Evolutionary conservation across 306 rosid species (phyloP).

Genomic region (Fagus crenata): DNA sequence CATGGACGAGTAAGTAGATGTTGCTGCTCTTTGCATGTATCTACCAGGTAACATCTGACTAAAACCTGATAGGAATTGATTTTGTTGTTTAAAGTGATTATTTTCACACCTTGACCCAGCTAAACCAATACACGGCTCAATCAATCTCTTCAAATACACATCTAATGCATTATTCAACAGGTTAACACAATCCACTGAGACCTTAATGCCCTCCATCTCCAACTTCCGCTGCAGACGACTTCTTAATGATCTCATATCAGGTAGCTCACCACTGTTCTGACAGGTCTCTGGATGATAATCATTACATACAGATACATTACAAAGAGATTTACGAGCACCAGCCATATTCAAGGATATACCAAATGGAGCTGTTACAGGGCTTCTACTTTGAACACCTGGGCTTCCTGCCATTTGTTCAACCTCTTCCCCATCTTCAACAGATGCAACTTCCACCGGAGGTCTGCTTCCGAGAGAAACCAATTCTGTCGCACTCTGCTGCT

Average conservation of each 20-base stretch:
- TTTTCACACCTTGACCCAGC: conserved; percentile 53
- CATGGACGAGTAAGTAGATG: conserved; percentile 45
- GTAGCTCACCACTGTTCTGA: conserved; percentile 62
- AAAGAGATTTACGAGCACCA: conserved; percentile 48
- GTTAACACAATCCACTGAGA: conserved; percentile 63
- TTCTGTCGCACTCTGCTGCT: conserved; percentile 91
- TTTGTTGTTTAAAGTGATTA: conserved; percentile 30
- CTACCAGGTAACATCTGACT: conserved; percentile 39
- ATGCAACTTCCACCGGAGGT: conserved; percentile 75
- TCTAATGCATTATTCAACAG: conserved; percentile 85
- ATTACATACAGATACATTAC: conserved; percentile 43
- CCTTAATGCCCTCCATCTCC: conserved; percentile 60
- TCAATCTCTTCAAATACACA: conserved; percentile 76
- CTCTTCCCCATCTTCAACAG: conserved; percentile 99
- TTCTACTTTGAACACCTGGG: conserved; percentile 83
- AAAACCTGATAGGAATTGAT: conserved; percentile 31
- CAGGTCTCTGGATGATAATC: conserved; percentile 59
- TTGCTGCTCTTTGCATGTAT: conserved; percentile 37
- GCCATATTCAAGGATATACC: conserved; percentile 64
- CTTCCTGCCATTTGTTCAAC: conserved; percentile 88
- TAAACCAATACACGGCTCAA: conserved; percentile 63
- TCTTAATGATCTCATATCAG: conserved; percentile 68
- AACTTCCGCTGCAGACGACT: conserved; percentile 67
- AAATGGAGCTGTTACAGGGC: conserved; percentile 95
- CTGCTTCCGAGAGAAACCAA: conserved; percentile 92